Base-by-base conservation (phyloP, 768 basidiomycete species). In the Tephrocybe sp. region DNA sequence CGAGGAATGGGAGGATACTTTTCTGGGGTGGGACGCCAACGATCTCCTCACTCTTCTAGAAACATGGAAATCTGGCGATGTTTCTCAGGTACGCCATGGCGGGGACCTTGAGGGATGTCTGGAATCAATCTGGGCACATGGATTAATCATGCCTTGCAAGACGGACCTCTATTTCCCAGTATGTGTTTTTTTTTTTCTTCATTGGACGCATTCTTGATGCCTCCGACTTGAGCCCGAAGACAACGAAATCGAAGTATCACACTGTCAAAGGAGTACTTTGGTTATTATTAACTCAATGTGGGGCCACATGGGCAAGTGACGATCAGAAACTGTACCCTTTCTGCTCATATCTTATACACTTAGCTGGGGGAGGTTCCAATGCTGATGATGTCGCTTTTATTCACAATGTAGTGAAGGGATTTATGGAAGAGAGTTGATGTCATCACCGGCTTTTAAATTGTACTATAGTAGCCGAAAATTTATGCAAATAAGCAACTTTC, bases 121-220 rank as follows among this genome's bases (percentile, higher is more conserved):
- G 48, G 54, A 60, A 1, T 61, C 58, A 14, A 77, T 81, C 64
- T 75, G 74, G 53, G 78, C 79, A 3, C 76, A 70, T 50, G 80
- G 79, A 3, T 56, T 83, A 38, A 74, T 82, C 41, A 79, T 83
- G 78, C 80, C 82, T 4, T 75, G 73, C 55, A 80, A 78, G 66
- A 81, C 78, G 1, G 82, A 83, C 54, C 61, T 83, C 34, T 81
- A 82, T 60, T 83, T 83, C 61, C 69, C 82, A 16, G 78, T 79
- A 48, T 39, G 38, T n/a, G 17, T 20, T 26, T 4, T 16, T 22
- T 10, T 22, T 13, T 43, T 11, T n/a, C 49, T 33, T 65, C 56
- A 39, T 36, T 17, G 2, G 6, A 30, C 7, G 41, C 14, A 16
- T 20, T 4, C 40, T 36, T 38, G 17, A 26, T n/a, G n/a, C n/a